Base-by-base conservation (phyloP, 768 basidiomycete genomes). In the Amanita inopinata region DNA sequence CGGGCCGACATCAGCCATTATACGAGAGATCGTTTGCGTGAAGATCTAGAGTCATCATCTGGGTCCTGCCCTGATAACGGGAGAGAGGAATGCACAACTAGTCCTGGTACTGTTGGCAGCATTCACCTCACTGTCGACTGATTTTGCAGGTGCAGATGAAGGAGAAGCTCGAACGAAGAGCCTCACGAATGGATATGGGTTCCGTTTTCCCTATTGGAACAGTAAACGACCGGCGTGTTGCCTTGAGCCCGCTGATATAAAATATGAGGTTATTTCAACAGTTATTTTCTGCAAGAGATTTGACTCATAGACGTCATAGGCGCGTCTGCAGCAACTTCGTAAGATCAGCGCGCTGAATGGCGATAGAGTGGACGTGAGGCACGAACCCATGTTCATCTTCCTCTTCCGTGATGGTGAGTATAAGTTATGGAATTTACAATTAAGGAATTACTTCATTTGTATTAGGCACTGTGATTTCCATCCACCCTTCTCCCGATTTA, bases 331-430 rank as follows among this genome's bases (percentile, higher is more conserved):
- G 35, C 53, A 55, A 27, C 42, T 56, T 0, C 31, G 47, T n/a
- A 48, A 55, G 31, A 55, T 66, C 14, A 46, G 53, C 33, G 53
- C 53, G 2, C 43, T 65, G 36, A 63, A 66, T 47, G 76, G 67
- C 7, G 71, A 78, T 19, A 65, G 76, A 17, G 72, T 83, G 7
- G 61, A 67, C 27, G 70, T 83, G 11, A 64, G 64, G 40, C 65
- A 79, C 35, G 65, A 72, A 34, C 77, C 82, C 6, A 60, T 83
- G 56, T 81, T 70, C 53, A 70, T 82, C 27, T 83, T 83, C 57
- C 63, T 84, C 23, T 65, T 76, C 46, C 66, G 73, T 34, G 74
- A 83, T 51, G 80, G 69, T 64, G 45, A n/a, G 48, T 33, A n/a
- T 2, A n/a, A 22, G 17, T 30, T 11, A 40, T 18, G 23, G 23